Conservation (phyloP, 2,329 filamentous ascomycete genomes). For the Colletotrichum agaves region DNA sequence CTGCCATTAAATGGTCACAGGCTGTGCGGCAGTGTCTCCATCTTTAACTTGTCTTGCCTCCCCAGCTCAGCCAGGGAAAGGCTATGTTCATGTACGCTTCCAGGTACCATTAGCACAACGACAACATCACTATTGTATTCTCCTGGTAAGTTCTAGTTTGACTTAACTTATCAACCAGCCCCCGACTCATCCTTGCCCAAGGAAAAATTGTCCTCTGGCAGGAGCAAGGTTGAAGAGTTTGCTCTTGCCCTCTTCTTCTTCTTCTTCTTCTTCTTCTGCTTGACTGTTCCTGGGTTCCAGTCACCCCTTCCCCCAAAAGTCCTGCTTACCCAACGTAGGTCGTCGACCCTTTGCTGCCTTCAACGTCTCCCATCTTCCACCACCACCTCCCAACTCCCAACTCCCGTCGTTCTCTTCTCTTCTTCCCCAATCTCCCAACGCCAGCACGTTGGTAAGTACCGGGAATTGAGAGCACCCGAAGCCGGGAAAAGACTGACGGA, state of each 20-base stretch:
- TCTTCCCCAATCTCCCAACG: background rate
- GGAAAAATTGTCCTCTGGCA: background rate
- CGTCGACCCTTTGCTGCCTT: background rate
- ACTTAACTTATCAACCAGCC: background rate
- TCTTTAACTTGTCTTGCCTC: background rate
- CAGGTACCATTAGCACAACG: background rate
- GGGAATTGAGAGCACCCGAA: too few relatives aligned
- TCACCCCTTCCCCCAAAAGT: too few relatives aligned
- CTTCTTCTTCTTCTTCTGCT: background rate
- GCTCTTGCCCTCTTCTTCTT: background rate
- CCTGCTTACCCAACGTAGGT: background rate
- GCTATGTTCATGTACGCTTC: constrained; percentile 1
- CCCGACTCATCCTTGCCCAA: background rate
- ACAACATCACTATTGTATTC: constrained; percentile 2
- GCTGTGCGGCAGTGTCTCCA: background rate
- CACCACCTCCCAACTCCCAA: background rate
- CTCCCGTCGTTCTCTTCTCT: background rate
- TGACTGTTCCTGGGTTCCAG: background rate
- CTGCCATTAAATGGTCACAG: background rate
- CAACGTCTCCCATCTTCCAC: background rate
- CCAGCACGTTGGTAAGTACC: too few relatives aligned
- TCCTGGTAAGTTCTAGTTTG: background rate
- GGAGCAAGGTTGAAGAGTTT: background rate
- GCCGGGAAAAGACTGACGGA: too few relatives aligned
- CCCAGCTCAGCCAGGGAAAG: background rate